Percentiles rank a stretch among this genome's conserved stretches.
These are phyloP conservation scores for Combretum micranthum DNA, from an alignment of 345 rosid species.

Conservation along the genomic window DNA sequence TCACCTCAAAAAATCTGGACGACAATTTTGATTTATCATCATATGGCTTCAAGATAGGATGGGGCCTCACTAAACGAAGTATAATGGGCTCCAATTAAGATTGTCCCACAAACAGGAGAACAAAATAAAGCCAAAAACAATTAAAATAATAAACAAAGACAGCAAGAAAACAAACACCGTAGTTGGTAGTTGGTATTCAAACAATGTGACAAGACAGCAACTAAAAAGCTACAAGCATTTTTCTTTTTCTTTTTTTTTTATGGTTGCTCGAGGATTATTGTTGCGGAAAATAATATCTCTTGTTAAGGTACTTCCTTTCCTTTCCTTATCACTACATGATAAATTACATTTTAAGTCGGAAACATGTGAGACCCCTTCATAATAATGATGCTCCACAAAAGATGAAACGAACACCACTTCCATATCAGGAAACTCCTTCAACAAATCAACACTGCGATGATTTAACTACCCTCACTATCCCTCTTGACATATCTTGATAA, in stretches of 20 bases:
- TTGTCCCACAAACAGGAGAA: no score
- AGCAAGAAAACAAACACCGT: no score
- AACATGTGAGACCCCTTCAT: conserved; percentile 14
- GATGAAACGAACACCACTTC: conserved; percentile 22
- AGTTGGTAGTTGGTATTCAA: no score
- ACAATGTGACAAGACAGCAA: no score
- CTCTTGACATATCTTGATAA: conserved; percentile 6
- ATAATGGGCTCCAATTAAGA: no score
- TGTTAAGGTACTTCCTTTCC: conserved; percentile 33
- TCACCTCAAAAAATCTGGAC: no score
- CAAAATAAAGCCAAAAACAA: neutral
- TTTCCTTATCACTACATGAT: conserved; percentile 9
- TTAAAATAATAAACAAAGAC: neutral
- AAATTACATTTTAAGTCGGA: neutral
- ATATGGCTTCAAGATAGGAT: no score
- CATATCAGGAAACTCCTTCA: conserved; percentile 20
- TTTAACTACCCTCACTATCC: conserved; percentile 10
- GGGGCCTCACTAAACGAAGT: no score
- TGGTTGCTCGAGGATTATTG: neutral
- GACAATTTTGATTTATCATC: no score
- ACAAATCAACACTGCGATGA: conserved; percentile 2
- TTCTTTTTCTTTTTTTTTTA: no score
- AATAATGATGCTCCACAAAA: conserved; percentile 36
- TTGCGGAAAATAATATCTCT: neutral
- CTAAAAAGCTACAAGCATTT: no score